These are phyloP conservation scores for Phytophthora vignae DNA, from an alignment of 352 stramenopile species.

Conservation along the genomic window DNA sequence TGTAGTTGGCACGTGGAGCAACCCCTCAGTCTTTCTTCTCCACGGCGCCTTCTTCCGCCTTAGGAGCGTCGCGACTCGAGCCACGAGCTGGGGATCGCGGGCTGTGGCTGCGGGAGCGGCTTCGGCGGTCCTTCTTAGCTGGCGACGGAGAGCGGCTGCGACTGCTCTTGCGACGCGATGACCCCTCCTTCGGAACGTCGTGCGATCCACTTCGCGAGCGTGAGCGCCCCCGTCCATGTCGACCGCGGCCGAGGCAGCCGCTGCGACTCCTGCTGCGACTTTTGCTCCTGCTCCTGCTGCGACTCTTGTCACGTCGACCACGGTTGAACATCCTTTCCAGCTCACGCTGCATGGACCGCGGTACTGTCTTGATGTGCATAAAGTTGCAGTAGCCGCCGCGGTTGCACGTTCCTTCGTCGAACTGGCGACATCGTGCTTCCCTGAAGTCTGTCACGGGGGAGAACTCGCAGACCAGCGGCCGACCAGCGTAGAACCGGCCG, in stretches of 20 bases:
- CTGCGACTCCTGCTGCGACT: slow-evolving; percentile 64
- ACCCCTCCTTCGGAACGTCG: slow-evolving; percentile 51
- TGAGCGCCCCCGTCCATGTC: slow-evolving; percentile 45
- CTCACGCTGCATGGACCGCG: slow-evolving; percentile 84
- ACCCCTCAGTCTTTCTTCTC: slow-evolving; percentile 40
- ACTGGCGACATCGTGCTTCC: slow-evolving; percentile 98
- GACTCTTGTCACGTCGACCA: slow-evolving; percentile 50
- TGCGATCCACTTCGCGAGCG: slow-evolving; percentile 59
- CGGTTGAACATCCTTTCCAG: slow-evolving; percentile 89
- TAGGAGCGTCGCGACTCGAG: slow-evolving; percentile 16
- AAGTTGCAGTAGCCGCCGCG: slow-evolving; percentile 99
- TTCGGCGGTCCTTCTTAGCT: slow-evolving; percentile 50
- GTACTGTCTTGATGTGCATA: slow-evolving; percentile 97
- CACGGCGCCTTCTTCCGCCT: slow-evolving; percentile 18
- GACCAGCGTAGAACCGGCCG: slow-evolving; percentile 97
- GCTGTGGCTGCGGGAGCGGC: slow-evolving; percentile 64
- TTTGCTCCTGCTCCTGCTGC: slow-evolving; percentile 52
- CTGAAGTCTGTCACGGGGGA: slow-evolving; percentile 99
- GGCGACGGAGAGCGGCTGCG: slow-evolving; percentile 56
- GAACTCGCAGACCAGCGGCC: slow-evolving; percentile 97
- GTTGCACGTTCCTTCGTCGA: slow-evolving; percentile 98
- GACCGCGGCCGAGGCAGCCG: slow-evolving; percentile 38
- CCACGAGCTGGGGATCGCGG: slow-evolving; percentile 32
- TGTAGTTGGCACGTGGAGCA: slow-evolving; percentile 21
- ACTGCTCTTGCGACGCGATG: slow-evolving; percentile 51